Base-by-base conservation (phyloP, 2,329 filamentous ascomycete genomes). In the Cordyceps javanica region DNA sequence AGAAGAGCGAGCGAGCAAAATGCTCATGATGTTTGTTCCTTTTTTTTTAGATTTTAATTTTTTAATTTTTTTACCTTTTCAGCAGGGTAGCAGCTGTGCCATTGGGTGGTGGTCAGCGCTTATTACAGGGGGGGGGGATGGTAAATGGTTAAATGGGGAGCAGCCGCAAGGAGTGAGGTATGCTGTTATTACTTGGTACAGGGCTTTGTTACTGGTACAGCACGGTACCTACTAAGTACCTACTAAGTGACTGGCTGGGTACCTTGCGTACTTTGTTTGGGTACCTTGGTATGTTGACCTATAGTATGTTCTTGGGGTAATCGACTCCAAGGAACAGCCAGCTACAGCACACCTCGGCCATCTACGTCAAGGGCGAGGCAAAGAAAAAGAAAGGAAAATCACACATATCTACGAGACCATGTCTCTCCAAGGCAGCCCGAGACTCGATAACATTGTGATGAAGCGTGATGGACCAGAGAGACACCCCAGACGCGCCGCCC, bases 21-120 rank as follows among this genome's bases (percentile, higher is more conserved):
- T 19, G 26, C 23, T 25, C 19, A 32, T 42, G 55, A 46, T 58
- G 56, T 48, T n/a, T 58, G 42, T 56, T 52, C 34, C 39, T 55
- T 21, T 42, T 34, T 38, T 38, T 55, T 55, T 55, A n/a, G n/a
- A n/a, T n/a, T n/a, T n/a, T n/a, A n/a, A n/a, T 50, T 38, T 36
- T n/a, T 14, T 6, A 16, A 23, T 32, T 32, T 32, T 32, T 32
- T 32, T 32, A 5, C 28, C 10, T 32, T 32, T 32, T 32, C 10
- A 6, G 16, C 11, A 14, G 11, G 52, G 30, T 3, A 26, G 25
- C 19, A 23, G 32, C 3, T 28, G 21, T 38, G 48, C n/a, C 36
- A 38, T 38, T 14, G 36, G 28, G 25, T n/a, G n/a, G 13, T 28
- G 34, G 49, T 52, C 49, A 52, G 49, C 49, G 36, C 49, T 30